A percentile compares a stretch with the other conserved stretches of the same genome.
phyloP scores from a whole-genome alignment of 2,329 filamentous ascomycete genomes.

The Amesomyces nigricolor region DNA sequence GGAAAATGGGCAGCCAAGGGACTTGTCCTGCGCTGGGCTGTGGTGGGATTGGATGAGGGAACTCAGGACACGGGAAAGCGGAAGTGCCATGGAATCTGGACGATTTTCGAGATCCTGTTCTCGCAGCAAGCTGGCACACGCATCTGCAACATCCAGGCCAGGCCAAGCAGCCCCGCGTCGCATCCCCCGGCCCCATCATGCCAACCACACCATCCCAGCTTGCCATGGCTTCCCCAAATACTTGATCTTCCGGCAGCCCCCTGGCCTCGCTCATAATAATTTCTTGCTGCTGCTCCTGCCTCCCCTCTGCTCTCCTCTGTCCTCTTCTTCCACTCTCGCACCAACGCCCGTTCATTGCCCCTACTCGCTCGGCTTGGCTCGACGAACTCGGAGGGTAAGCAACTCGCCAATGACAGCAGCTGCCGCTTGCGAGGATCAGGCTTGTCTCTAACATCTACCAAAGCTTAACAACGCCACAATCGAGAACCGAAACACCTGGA shows the following conservation, averaged over 20 bases:
- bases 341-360: neutral
- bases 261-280: neutral
- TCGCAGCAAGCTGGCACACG: neutral
- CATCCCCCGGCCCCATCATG: conserved; percentile 16
- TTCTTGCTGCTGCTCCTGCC: neutral
- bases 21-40: neutral
- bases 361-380: neutral
- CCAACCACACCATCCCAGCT: conserved; percentile 14
- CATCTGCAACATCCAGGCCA: no score
- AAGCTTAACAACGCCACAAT: neutral
- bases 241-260: conserved; percentile 3
- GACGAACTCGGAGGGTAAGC: neutral
- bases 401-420: neutral
- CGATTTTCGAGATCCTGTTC: conserved; percentile 26
- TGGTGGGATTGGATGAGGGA: neutral
- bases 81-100: conserved; percentile 25
- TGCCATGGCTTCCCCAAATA: conserved; percentile 5
- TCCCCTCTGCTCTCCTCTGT: neutral
- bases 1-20: neutral
- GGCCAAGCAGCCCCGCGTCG: conserved; percentile 19
- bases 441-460: neutral
- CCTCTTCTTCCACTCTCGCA: neutral
- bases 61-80: conserved; percentile 21
- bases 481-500: no score
- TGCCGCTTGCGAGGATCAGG: neutral